These are phyloP conservation scores for Isoetes engelmannii DNA, from an alignment of 83 land plant species.

Conservation along the genomic window DNA sequence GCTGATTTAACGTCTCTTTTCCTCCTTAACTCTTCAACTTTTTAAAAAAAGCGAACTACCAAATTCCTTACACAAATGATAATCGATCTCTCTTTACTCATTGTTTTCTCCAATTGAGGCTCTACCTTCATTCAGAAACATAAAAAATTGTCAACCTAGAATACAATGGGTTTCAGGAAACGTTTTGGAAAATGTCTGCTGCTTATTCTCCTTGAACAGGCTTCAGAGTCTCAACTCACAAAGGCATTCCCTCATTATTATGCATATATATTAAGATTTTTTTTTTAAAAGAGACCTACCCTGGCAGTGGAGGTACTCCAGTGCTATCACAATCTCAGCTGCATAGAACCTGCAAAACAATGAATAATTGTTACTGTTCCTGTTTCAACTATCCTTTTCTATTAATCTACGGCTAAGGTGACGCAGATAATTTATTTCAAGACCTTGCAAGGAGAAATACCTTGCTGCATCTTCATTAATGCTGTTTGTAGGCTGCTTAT, in stretches of 20 bases:
- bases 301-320: slow-evolving; percentile 89
- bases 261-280: neutral
- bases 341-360: slow-evolving; percentile 62
- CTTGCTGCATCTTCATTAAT: slow-evolving; percentile 77
- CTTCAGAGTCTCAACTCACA: neutral
- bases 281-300: no score
- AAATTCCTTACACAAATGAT: no score
- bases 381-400: neutral
- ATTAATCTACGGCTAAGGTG: neutral
- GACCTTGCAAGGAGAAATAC: slow-evolving; percentile 19
- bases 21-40: no score
- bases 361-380: neutral
- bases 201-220: neutral
- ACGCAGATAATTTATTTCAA: neutral
- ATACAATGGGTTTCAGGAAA: no score
- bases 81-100: no score
- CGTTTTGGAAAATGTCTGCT: slow-evolving; percentile 3
- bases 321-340: slow-evolving; percentile 79
- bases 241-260: neutral
- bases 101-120: no score
- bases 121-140: no score
- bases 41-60: no score
- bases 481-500: slow-evolving; percentile 76
- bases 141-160: no score
- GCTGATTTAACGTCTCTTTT: no score